phyloP scores from a whole-genome alignment of 768 basidiomycete genomes.

The Tremella mesenterica region DNA sequence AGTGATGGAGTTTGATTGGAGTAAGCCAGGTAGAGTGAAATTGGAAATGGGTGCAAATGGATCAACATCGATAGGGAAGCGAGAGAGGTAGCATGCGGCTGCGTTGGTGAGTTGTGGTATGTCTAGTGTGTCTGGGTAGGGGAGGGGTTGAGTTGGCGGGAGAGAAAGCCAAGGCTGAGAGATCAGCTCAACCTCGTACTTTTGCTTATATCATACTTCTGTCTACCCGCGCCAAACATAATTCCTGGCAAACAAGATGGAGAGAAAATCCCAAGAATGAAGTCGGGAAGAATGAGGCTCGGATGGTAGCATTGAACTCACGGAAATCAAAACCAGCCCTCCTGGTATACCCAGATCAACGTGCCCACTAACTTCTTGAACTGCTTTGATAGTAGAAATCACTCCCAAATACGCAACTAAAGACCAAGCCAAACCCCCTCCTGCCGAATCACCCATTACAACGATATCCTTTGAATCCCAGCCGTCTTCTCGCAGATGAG shows the following conservation, averaged over 20 bases:
- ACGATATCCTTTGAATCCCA: constrained; percentile 6
- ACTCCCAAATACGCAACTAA: constrained; percentile 9
- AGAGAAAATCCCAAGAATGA: too few relatives aligned
- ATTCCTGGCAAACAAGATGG: too few relatives aligned
- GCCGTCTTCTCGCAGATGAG: background rate
- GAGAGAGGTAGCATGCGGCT: constrained; percentile 11
- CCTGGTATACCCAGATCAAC: constrained; percentile 9
- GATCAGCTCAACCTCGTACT: background rate
- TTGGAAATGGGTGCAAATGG: constrained; percentile 10
- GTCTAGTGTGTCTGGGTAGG: constrained; percentile 10
- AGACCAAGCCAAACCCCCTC: constrained; percentile 8
- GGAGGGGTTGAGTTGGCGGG: constrained; percentile 1
- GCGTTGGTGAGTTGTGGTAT: constrained; percentile 9
- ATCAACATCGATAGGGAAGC: constrained; percentile 6
- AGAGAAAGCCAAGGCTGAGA: constrained; percentile 14
- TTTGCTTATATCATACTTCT: too few relatives aligned
- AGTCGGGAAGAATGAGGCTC: too few relatives aligned
- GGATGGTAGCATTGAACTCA: background rate
- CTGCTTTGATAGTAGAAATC: background rate
- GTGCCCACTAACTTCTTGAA: background rate
- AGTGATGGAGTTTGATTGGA: background rate
- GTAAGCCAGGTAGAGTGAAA: background rate
- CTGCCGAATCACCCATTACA: constrained; percentile 14
- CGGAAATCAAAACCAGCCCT: constrained; percentile 7
- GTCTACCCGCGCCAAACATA: too few relatives aligned